Percentiles rank a stretch among this genome's conserved stretches.
phyloP scores from a whole-genome alignment of 768 basidiomycete species.

The Phaeotremella fagi region DNA sequence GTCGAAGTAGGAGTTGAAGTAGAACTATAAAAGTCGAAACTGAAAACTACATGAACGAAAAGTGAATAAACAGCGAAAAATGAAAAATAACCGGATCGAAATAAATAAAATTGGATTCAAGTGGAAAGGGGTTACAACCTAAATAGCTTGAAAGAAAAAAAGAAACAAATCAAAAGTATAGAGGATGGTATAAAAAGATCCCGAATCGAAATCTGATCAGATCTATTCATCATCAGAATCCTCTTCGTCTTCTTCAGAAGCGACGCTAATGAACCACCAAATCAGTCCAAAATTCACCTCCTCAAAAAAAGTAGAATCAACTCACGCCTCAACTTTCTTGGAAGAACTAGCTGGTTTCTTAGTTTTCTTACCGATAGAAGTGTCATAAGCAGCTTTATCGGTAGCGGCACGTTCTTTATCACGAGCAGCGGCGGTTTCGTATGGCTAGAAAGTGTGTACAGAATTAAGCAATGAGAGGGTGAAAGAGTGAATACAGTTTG shows the following conservation, averaged over 20 bases:
- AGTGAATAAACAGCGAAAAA: not conserved
- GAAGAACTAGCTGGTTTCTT: constrained; percentile 12
- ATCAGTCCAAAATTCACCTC: too few relatives aligned
- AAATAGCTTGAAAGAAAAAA: too few relatives aligned
- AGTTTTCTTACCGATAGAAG: constrained; percentile 6
- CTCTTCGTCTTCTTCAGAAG: not conserved
- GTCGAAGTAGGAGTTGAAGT: not conserved
- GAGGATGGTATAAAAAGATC: too few relatives aligned
- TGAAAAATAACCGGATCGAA: not conserved
- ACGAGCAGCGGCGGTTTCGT: constrained; percentile 73
- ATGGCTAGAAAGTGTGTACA: constrained; percentile 64
- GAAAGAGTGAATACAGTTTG: not conserved
- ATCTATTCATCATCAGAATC: not conserved
- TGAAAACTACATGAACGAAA: not conserved
- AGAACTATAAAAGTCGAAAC: not conserved
- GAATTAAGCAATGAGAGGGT: constrained; percentile 2
- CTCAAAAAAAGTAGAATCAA: not conserved
- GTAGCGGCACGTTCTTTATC: constrained; percentile 85
- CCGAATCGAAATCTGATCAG: too few relatives aligned
- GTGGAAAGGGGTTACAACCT: too few relatives aligned
- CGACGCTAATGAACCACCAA: too few relatives aligned
- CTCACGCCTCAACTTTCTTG: constrained; percentile 24
- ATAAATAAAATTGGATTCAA: too few relatives aligned
- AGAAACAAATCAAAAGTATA: too few relatives aligned
- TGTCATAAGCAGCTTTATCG: constrained; percentile 54